These are phyloP conservation scores for Pseudogymnoascus sp. DNA, from an alignment of 2,329 filamentous ascomycete genomes.

Conservation along the genomic window DNA sequence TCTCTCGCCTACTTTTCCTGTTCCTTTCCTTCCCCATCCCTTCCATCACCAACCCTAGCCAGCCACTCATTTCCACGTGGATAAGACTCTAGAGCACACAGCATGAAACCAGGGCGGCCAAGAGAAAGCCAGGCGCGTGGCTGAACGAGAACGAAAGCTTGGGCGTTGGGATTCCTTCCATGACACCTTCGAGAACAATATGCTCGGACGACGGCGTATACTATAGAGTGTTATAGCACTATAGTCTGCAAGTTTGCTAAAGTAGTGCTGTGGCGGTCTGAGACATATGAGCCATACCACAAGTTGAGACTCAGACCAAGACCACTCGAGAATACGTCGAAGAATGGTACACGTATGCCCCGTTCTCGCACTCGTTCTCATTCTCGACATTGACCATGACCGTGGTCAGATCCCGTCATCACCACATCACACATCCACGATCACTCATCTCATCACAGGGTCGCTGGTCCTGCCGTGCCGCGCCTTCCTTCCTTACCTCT, in stretches of 20 bases:
- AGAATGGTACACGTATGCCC: too few species aligned
- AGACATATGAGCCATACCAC: conserved; percentile 3
- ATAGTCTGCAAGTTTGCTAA: neutral
- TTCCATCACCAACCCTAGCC: neutral
- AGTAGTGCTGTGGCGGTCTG: conserved; percentile 4
- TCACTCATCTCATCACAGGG: neutral
- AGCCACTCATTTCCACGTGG: neutral
- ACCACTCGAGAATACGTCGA: neutral
- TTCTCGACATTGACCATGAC: too few species aligned
- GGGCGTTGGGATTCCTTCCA: neutral
- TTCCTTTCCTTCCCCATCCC: neutral
- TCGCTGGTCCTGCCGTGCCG: neutral
- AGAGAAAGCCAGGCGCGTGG: neutral
- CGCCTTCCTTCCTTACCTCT: neutral
- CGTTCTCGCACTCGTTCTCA: too few species aligned
- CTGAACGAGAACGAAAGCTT: neutral
- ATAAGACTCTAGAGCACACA: neutral
- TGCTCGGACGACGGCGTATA: neutral
- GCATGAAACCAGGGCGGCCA: neutral
- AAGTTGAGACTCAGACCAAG: neutral
- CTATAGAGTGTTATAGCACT: neutral
- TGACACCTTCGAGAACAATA: conserved; percentile 6
- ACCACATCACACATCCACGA: neutral
- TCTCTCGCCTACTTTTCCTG: neutral
- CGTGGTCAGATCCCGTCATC: neutral